phyloP scores from a whole-genome alignment of 768 basidiomycete species.

The Agaricus subrufescens region DNA sequence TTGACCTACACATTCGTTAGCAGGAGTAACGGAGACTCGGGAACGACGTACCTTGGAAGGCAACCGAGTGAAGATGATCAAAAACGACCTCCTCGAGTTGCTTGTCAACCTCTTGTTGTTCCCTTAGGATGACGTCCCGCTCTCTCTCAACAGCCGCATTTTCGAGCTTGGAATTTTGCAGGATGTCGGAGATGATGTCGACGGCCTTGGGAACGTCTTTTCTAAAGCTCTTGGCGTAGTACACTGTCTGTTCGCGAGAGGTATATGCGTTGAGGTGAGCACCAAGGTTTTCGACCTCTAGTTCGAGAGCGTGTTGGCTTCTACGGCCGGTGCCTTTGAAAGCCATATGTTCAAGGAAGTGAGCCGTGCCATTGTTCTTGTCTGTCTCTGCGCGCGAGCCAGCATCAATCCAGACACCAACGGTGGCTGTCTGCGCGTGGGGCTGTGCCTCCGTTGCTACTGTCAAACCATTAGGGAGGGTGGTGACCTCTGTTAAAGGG shows the following conservation, averaged over 20 bases:
- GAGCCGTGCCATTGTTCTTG: slow-evolving; percentile 92
- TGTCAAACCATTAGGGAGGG: slow-evolving; percentile 91
- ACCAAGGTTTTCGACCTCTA: slow-evolving; percentile 97
- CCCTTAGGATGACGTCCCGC: slow-evolving; percentile 92
- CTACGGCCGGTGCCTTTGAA: slow-evolving; percentile 94
- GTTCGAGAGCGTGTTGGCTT: slow-evolving; percentile 84
- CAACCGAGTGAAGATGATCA: slow-evolving; percentile 94
- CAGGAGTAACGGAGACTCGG: slow-evolving; percentile 2
- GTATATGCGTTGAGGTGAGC: slow-evolving; percentile 98
- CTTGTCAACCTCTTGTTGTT: slow-evolving; percentile 99
- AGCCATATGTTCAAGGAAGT: slow-evolving; percentile 98
- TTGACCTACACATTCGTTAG: slow-evolving; percentile 54
- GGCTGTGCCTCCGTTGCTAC: slow-evolving; percentile 90
- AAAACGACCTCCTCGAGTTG: slow-evolving; percentile 98
- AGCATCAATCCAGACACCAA: slow-evolving; percentile 98
- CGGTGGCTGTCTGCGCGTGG: slow-evolving; percentile 92
- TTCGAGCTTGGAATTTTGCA: slow-evolving; percentile 96
- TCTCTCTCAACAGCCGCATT: slow-evolving; percentile 85
- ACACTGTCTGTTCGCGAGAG: slow-evolving; percentile 97
- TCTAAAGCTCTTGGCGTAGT: slow-evolving; percentile 98
- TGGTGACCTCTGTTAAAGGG: slow-evolving; percentile 87
- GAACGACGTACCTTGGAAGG: slow-evolving; percentile 79
- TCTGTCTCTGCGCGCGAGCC: slow-evolving; percentile 96
- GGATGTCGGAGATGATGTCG: slow-evolving; percentile 97
- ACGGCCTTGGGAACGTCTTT: slow-evolving; percentile 89